phyloP scores from a whole-genome alignment of 2,329 filamentous ascomycete species.

The Pseudogymnoascus sp. region DNA sequence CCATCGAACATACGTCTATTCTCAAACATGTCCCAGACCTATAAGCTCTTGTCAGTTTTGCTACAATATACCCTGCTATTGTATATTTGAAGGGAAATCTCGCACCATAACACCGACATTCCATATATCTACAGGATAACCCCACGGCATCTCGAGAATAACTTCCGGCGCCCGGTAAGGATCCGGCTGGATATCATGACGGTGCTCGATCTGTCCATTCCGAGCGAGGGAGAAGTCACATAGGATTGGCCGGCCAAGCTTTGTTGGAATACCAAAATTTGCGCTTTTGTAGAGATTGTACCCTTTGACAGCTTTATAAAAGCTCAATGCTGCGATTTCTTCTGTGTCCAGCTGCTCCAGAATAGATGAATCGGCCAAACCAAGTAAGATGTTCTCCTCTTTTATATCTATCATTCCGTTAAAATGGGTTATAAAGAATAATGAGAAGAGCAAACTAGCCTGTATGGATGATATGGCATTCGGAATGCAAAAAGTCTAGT shows the following conservation, averaged over 20 bases:
- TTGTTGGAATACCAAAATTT: conserved; percentile 20
- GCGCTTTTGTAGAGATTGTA: conserved; percentile 19
- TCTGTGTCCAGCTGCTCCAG: conserved; percentile 19
- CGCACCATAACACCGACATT: conserved; percentile 29
- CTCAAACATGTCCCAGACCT: conserved; percentile 22
- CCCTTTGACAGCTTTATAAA: conserved; percentile 17
- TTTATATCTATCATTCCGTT: conserved; percentile 19
- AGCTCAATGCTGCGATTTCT: conserved; percentile 16
- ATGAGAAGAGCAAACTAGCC: conserved; percentile 13
- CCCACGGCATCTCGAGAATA: conserved; percentile 31
- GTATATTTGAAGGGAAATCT: not conserved
- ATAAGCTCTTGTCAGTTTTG: conserved; percentile 17
- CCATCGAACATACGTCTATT: conserved; percentile 19
- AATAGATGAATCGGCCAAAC: conserved; percentile 18
- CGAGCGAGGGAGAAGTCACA: conserved; percentile 21
- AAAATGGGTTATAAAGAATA: conserved; percentile 13
- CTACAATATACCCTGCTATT: not conserved
- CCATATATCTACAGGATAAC: conserved; percentile 30
- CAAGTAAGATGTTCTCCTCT: conserved; percentile 20
- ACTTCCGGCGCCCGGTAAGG: conserved; percentile 27
- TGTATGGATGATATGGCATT: conserved; percentile 12
- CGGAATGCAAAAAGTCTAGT: conserved; percentile 11
- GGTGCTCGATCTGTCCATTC: conserved; percentile 19
- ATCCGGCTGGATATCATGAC: conserved; percentile 16
- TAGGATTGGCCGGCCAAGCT: conserved; percentile 19